These are phyloP conservation scores for Solanum ossicruentum DNA, from an alignment of 257 asterid genomes.

Conservation along the genomic window DNA sequence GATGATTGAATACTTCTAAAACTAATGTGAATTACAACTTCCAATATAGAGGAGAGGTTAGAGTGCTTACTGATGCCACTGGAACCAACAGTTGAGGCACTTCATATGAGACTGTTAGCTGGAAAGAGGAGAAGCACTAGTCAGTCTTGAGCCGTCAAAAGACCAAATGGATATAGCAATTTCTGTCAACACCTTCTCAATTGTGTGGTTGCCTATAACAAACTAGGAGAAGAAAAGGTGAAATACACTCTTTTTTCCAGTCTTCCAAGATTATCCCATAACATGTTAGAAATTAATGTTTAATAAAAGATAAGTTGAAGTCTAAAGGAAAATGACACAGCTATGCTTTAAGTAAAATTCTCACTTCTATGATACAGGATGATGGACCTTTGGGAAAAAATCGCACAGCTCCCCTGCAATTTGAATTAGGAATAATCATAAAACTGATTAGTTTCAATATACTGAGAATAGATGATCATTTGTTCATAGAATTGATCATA, in stretches of 20 bases:
- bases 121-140: constrained; percentile 17
- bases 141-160: background rate
- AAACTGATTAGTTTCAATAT: background rate
- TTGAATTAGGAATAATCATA: background rate
- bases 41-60: background rate
- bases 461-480: background rate
- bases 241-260: background rate
- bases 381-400: constrained; percentile 77
- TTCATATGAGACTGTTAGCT: constrained; percentile 95
- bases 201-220: background rate
- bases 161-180: background rate
- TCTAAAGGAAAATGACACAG: background rate
- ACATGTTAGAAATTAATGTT: background rate
- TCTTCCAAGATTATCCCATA: background rate
- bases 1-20: background rate
- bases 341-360: constrained; percentile 9
- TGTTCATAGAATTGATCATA: background rate
- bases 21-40: background rate
- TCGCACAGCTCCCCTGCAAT: constrained; percentile 89
- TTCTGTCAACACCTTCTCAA: background rate
- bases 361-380: constrained; percentile 68
- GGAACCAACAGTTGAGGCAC: constrained; percentile 78
- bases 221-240: background rate
- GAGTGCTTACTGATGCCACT: constrained; percentile 74
- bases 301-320: background rate